Base-by-base conservation (phyloP, 1,139 yeast species). In the Suhomyces wounanorum region DNA sequence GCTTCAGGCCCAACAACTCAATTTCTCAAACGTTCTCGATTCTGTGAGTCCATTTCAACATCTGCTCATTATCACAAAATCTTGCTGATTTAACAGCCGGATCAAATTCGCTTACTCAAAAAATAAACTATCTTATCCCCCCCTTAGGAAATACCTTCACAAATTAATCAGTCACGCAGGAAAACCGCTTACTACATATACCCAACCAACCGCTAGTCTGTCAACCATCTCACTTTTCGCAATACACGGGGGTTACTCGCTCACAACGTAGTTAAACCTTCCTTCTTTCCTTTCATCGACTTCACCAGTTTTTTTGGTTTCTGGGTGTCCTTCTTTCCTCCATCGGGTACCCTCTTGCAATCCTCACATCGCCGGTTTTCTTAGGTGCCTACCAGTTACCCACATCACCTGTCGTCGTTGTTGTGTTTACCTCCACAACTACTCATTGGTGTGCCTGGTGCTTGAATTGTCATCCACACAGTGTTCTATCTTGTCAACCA, bases 61-160 rank as follows among this genome's bases (percentile, higher is more conserved):
- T 41, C 44, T 41, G 44, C 44, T 41, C 44, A 41, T 41, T 41
- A 41, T 41, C 44, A 30, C 44, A 41, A 30, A 41, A 40, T 40
- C 44, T 41, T 41, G 44, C 44, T 28, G 43, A 41, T 41, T 41
- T 21, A 41, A 40, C 42, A 40, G 42, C 30, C 42, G 42, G 42
- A 41, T 31, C 44, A 30, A 41, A 18, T 41, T 41, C 42, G 42
- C 42, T 40, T 40, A 40, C 42, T 28, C 42, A 40, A 40, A 41
- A 41, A 41, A 41, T 41, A 41, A 41, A 41, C 36, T 41, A 41
- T 40, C 42, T 41, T 41, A 41, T 33, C 16, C 42, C 42, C 42
- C 42, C 42, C 31, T 39, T 39, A 39, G 31, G 16, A 17, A 30
- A 37, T 18, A 18, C 37, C 23, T 30, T 30, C 44, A 28, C 25